Evolutionary conservation across 257 asterid species (phyloP), one percentile per base, ranked within the genome.

Genomic region (Leonotis leonurus): DNA sequence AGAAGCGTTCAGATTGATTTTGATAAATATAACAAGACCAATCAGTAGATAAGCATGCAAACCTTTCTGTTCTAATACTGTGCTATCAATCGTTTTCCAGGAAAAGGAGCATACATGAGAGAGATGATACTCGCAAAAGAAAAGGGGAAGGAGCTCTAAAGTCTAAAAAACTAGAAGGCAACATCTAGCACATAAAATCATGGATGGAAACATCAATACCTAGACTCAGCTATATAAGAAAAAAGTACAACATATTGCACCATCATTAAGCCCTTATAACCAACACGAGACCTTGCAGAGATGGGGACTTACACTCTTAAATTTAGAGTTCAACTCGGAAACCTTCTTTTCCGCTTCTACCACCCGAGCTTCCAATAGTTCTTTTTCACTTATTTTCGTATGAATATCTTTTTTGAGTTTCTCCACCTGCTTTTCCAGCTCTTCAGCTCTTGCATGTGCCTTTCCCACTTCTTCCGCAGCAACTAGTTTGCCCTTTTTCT

Each of bases 401-500:
- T 70, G 80, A 61, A 78, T 64, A 56, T 82, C 89, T 63, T 65
- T 59, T 69, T 69, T 80, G 68, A 88, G 88, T 66, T 73, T 78
- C 69, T 84, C 90, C 67, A 83, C 81, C 70, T 74, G 85, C 67
- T 81, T 78, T 69, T 86, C 95, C 80, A 91, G 72, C 45, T 83
- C 94, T 43, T 20, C 79, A 67, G 85, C 90, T 56, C 75, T 83
- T 74, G 84, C 93, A 44, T 80, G 89, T 60, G 90, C 95, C 83
- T 81, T 85, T 24, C 75, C 82, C 61, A 82, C 78, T 68, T 80
- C 80, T 70, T 89, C 94, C 41, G 83, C 74, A 16, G 86, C 81
- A 69, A 75, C 86, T 64, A 61, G 13, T 24, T 77, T 82, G 58
- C 85, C 87, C 56, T 84, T 88, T 71, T 74, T 78, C 95, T 82